These are phyloP conservation scores for Infundibulicybe gibba DNA, from an alignment of 768 basidiomycete species.

Conservation along the genomic window DNA sequence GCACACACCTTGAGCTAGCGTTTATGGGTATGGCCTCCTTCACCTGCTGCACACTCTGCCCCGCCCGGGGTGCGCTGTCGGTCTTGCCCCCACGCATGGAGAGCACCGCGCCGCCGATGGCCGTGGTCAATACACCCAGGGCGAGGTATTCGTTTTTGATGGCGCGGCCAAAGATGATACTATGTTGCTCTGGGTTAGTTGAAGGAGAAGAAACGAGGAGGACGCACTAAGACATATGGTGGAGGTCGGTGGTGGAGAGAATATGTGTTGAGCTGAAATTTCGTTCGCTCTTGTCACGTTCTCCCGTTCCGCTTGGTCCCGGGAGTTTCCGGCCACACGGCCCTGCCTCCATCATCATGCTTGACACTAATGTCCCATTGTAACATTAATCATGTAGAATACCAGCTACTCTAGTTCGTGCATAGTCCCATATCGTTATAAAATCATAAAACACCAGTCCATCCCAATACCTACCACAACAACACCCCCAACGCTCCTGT, in stretches of 20 bases:
- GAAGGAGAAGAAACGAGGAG: background rate
- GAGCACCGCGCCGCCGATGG: conserved; percentile 51
- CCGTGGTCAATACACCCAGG: conserved; percentile 57
- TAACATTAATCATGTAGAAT: no score
- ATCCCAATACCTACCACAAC: no score
- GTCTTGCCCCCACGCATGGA: conserved; percentile 57
- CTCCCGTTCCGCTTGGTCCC: no score
- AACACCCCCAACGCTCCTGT: no score
- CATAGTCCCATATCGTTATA: no score
- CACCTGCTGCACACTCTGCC: conserved; percentile 49
- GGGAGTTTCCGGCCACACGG: no score
- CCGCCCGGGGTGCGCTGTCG: conserved; percentile 33
- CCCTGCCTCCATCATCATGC: no score
- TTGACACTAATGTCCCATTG: no score
- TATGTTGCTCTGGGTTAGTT: conserved; percentile 19
- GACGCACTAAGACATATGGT: background rate
- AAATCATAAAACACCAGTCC: no score
- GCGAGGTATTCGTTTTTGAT: conserved; percentile 82
- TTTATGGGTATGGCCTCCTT: conserved; percentile 63
- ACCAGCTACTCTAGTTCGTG: no score
- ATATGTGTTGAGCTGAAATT: background rate
- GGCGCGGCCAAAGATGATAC: conserved; percentile 74
- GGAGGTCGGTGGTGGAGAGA: no score
- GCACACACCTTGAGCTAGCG: conserved; percentile 65
- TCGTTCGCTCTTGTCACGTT: no score